phyloP scores from a whole-genome alignment of 2,329 filamentous ascomycete species.

The Sporothrix humicola region DNA sequence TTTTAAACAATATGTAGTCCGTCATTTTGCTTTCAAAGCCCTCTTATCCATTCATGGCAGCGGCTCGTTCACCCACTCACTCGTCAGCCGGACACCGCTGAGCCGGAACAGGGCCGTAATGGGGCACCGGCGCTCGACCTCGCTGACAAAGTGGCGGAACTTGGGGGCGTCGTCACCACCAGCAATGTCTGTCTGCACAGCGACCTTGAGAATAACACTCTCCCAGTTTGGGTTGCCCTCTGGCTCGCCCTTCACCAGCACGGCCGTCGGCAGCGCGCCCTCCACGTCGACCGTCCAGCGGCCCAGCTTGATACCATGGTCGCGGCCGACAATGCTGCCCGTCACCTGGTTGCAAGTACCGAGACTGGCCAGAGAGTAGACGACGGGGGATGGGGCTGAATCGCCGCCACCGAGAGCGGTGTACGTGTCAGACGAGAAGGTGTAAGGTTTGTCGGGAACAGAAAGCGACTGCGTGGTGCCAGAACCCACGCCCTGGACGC shows the following conservation, averaged over 20 bases:
- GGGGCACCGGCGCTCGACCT: slow-evolving; percentile 32
- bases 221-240: slow-evolving; percentile 31
- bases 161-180: slow-evolving; percentile 4
- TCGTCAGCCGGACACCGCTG: slow-evolving; percentile 25
- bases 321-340: slow-evolving; percentile 27
- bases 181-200: slow-evolving; percentile 26
- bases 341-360: slow-evolving; percentile 31
- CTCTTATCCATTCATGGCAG: neutral
- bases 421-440: slow-evolving; percentile 29
- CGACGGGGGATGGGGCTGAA: slow-evolving; percentile 24
- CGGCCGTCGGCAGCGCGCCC: slow-evolving; percentile 26
- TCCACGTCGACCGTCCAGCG: slow-evolving; percentile 29
- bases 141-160: slow-evolving; percentile 29
- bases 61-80: slow-evolving; percentile 30
- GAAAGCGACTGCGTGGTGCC: slow-evolving; percentile 25
- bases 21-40: neutral
- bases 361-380: slow-evolving; percentile 29
- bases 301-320: slow-evolving; percentile 26
- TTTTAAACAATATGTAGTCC: too few species aligned
- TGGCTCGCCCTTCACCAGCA: slow-evolving; percentile 25
- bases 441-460: slow-evolving; percentile 22
- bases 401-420: slow-evolving; percentile 27
- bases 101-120: slow-evolving; percentile 30
- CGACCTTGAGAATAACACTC: slow-evolving; percentile 17
- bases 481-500: slow-evolving; percentile 18